Percentiles rank a stretch among this genome's conserved stretches.
Conservation (phyloP, 139 green algal genomes). For the Edaphochlamys debaryana region DNA sequence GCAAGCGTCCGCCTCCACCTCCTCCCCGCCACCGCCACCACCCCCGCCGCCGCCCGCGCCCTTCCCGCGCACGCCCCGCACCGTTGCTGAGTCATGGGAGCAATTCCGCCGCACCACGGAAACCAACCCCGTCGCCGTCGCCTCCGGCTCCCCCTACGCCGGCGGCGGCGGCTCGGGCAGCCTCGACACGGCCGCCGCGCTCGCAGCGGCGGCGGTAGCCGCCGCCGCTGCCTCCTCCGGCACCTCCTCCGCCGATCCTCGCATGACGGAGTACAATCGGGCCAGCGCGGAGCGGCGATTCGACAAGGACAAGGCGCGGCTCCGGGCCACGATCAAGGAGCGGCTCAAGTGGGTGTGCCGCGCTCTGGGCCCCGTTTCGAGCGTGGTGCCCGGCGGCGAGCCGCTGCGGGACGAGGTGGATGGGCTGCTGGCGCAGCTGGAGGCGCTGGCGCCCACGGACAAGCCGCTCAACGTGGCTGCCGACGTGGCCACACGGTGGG, state of each 20-base stretch:
- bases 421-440: constrained; percentile 43
- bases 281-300: not conserved
- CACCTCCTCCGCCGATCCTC: not conserved
- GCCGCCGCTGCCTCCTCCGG: not conserved
- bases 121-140: not conserved
- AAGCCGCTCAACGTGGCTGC: constrained; percentile 42
- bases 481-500: not conserved
- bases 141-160: not conserved
- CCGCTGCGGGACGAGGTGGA: constrained; percentile 49
- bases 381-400: constrained; percentile 52
- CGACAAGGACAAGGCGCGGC: not conserved
- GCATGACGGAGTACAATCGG: constrained; percentile 2
- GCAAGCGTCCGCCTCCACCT: no score
- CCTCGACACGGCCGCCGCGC: constrained; percentile 25
- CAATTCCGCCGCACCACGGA: constrained; percentile 7
- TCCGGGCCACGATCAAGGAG: constrained; percentile 46
- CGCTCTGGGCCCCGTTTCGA: constrained; percentile 40
- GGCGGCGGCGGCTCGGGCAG: not conserved
- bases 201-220: constrained; percentile 20
- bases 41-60: not conserved
- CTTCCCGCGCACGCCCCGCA: not conserved
- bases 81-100: constrained; percentile 29
- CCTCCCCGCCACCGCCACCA: not conserved
- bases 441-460: constrained; percentile 34
- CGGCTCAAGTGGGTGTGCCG: constrained; percentile 32